These are phyloP conservation scores for Sonneratia caseolaris DNA, from an alignment of 345 rosid species.

Conservation along the genomic window DNA sequence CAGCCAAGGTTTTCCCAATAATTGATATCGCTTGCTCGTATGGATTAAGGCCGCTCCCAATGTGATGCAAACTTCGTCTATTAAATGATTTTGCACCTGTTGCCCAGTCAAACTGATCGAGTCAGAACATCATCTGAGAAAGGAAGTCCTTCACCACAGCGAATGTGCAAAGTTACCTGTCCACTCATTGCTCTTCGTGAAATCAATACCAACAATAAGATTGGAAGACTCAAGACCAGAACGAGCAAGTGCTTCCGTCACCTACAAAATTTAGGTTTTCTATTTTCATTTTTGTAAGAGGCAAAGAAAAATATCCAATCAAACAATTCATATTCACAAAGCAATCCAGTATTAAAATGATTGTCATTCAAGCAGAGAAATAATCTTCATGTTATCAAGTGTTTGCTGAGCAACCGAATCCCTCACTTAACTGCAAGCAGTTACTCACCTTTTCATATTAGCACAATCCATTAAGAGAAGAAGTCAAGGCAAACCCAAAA, in stretches of 20 bases:
- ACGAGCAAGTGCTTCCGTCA: slow-evolving; percentile 69
- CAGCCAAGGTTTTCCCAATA: slow-evolving; percentile 74
- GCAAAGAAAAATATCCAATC: not conserved
- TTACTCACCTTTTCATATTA: not conserved
- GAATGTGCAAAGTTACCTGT: slow-evolving; percentile 50
- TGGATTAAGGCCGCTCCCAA: slow-evolving; percentile 61
- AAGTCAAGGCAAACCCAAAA: not conserved
- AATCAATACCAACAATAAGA: slow-evolving; percentile 96
- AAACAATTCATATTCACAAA: not conserved
- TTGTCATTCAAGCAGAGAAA: not conserved
- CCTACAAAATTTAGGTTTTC: slow-evolving; percentile 30
- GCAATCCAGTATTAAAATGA: not conserved
- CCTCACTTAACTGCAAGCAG: not conserved
- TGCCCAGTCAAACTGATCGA: not conserved
- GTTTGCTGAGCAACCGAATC: not conserved
- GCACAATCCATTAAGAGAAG: not conserved
- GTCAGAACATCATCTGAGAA: slow-evolving; percentile 1
- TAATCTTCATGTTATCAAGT: not conserved
- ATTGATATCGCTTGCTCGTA: slow-evolving; percentile 91
- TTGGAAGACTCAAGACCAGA: slow-evolving; percentile 99
- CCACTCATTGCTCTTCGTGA: slow-evolving; percentile 98
- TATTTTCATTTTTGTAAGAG: not conserved
- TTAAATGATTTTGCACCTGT: slow-evolving; percentile 69
- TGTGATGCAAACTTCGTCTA: slow-evolving; percentile 62
- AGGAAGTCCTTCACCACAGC: not conserved